These are phyloP conservation scores for Quercus cerris DNA, from an alignment of 306 rosid species.

Conservation along the genomic window DNA sequence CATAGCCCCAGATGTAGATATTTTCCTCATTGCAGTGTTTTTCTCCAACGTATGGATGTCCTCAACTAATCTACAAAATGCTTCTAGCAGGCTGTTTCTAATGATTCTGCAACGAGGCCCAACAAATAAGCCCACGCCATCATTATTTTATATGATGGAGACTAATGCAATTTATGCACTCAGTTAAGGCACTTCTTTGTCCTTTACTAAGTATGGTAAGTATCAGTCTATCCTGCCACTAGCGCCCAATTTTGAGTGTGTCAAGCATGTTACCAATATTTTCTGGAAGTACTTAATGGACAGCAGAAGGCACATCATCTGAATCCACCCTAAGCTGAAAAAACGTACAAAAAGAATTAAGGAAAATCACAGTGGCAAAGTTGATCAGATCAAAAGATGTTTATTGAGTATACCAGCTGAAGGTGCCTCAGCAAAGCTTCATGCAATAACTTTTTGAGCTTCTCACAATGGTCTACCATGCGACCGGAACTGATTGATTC, in stretches of 20 bases:
- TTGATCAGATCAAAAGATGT: neutral
- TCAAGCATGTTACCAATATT: neutral
- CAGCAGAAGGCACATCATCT: slow-evolving; percentile 48
- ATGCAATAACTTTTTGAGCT: slow-evolving; percentile 61
- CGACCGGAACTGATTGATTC: slow-evolving; percentile 61
- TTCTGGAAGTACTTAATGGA: neutral
- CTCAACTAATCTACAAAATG: neutral
- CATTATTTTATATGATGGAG: neutral
- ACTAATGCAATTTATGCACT: neutral
- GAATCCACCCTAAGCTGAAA: slow-evolving; percentile 62
- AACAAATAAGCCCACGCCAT: neutral
- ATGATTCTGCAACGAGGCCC: neutral
- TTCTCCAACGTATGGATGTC: neutral
- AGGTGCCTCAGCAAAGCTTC: slow-evolving; percentile 69
- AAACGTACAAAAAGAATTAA: neutral
- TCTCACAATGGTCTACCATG: slow-evolving; percentile 81
- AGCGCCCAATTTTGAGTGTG: neutral
- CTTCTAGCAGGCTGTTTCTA: neutral
- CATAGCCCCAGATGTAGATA: neutral
- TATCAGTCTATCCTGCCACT: neutral
- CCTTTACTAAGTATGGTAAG: neutral
- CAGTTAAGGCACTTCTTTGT: neutral
- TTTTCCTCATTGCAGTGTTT: neutral
- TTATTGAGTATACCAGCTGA: slow-evolving; percentile 43
- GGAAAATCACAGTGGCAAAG: neutral